Base-by-base conservation (phyloP, 768 basidiomycete genomes). In the Xanthoconium purpureum region DNA sequence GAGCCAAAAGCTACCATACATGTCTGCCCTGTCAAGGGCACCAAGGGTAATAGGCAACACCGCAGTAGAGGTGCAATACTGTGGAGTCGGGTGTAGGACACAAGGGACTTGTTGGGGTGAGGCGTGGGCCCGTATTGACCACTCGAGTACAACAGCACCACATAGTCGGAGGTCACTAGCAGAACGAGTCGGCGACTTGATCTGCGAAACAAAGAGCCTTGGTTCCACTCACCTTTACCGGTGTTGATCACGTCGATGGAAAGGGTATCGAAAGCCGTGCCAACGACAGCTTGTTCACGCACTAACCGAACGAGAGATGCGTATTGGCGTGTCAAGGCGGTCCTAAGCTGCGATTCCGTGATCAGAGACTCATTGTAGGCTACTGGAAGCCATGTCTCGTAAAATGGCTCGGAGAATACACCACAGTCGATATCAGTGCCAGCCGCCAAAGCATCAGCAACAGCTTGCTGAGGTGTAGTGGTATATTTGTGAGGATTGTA, bases 391-490 rank as follows among this genome's bases (percentile, higher is more conserved):
- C 78, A 74, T 5, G 60, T 47, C 1, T 74, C 65, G 57, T 80
- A 83, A 24, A 24, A 24, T 4, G 24, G 4, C 24, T 24, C 24
- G 24, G 4, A 2, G 24, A 79, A 75, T 10, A 66, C 74, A 0
- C 83, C 83, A 59, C 83, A 84, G 58, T 84, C 81, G 42, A 80
- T 53, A 60, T 83, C 82, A 2, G 82, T 80, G 8, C 81, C 81
- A 2, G 80, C 81, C 47, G 78, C 77, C 53, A 84, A 60, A 0
- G 78, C 77, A 38, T 75, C 75, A 2, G 82, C 82, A 5, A 76
- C 79, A 0, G 81, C 82, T 45, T 81, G 71, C 1, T 75, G 70
- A 40, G 74, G 74, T 3, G 76, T 75, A 1, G 72, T 40, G 0
- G 79, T 77, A 60, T 73, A 84, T 47, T 80, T 70, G 64, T 84